These are phyloP conservation scores for Arthrobotrys conoides DNA, from an alignment of 2,329 filamentous ascomycete genomes.

Conservation along the genomic window DNA sequence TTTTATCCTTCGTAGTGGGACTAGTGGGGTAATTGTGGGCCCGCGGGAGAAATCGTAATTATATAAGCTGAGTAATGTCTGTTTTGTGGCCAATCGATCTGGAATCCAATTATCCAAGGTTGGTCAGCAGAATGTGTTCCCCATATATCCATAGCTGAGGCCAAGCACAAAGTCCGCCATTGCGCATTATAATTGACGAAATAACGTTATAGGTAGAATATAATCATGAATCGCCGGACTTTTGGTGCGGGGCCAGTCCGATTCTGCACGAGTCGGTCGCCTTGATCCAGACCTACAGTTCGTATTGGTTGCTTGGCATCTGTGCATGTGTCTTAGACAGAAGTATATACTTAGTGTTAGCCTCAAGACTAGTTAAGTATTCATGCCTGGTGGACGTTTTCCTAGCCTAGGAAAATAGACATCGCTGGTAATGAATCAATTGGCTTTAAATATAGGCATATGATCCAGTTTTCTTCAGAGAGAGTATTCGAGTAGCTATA, in stretches of 20 bases:
- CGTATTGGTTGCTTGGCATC: slow-evolving; percentile 17
- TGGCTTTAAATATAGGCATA: too few species aligned
- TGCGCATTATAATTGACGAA: not conserved
- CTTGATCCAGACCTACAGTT: slow-evolving; percentile 8
- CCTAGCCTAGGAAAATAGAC: too few species aligned
- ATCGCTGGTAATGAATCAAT: too few species aligned
- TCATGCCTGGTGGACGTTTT: too few species aligned
- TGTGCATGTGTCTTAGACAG: not conserved
- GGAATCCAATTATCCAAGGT: not conserved
- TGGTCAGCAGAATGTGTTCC: slow-evolving; percentile 1
- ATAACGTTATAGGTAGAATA: too few species aligned
- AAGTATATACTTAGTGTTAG: too few species aligned
- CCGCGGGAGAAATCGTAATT: not conserved
- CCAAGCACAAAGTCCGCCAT: too few species aligned
- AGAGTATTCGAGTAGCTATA: too few species aligned
- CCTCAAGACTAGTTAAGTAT: too few species aligned
- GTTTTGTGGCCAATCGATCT: slow-evolving; percentile 1
- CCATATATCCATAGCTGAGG: not conserved
- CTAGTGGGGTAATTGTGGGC: not conserved
- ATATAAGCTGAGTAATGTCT: not conserved
- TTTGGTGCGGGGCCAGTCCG: slow-evolving; percentile 1
- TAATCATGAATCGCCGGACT: slow-evolving; percentile 3
- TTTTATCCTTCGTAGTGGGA: not conserved
- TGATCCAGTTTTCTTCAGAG: too few species aligned
- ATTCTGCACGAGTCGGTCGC: not conserved